A percentile compares a stretch with the other conserved stretches of the same genome.
Evolutionary conservation across 306 rosid species (phyloP).

Genomic region (Mucuna pruriens): DNA sequence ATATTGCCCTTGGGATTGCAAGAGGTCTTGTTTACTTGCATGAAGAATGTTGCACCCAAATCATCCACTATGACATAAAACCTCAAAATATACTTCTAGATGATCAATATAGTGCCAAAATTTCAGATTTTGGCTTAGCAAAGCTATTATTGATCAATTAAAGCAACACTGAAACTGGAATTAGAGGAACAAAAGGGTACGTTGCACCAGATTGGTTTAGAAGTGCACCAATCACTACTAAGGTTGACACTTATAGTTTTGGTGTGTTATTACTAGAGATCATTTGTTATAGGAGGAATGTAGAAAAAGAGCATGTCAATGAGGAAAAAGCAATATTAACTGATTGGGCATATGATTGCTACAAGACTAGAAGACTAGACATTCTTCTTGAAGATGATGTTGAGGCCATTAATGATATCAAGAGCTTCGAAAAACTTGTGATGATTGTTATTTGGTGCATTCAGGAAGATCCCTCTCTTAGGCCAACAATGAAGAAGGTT

Average conservation of each 20-base stretch:
- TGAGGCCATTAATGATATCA: background rate
- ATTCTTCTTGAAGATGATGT: conserved; percentile 23
- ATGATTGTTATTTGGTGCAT: conserved; percentile 43
- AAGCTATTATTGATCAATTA: conserved; percentile 28
- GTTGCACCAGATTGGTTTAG: conserved; percentile 41
- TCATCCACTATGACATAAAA: conserved; percentile 42
- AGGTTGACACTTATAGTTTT: conserved; percentile 36
- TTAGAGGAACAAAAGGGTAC: conserved; percentile 42
- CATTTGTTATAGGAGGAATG: conserved; percentile 33
- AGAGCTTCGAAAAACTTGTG: conserved; percentile 22
- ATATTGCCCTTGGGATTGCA: conserved; percentile 24
- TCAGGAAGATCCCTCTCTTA: conserved; percentile 38
- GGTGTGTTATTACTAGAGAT: conserved; percentile 27
- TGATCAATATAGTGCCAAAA: conserved; percentile 30
- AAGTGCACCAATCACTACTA: conserved; percentile 26
- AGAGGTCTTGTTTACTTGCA: conserved; percentile 42
- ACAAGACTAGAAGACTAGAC: background rate
- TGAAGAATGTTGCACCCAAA: conserved; percentile 35
- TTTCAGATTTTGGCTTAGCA: conserved; percentile 42
- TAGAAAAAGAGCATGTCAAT: background rate
- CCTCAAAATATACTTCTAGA: conserved; percentile 31
- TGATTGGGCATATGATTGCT: conserved; percentile 44
- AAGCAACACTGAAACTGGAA: conserved; percentile 20
- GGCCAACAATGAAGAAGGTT: conserved; percentile 44
- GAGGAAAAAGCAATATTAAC: conserved; percentile 24